Base-by-base conservation (phyloP, 306 rosid species). In the Fragaria iinumae region DNA sequence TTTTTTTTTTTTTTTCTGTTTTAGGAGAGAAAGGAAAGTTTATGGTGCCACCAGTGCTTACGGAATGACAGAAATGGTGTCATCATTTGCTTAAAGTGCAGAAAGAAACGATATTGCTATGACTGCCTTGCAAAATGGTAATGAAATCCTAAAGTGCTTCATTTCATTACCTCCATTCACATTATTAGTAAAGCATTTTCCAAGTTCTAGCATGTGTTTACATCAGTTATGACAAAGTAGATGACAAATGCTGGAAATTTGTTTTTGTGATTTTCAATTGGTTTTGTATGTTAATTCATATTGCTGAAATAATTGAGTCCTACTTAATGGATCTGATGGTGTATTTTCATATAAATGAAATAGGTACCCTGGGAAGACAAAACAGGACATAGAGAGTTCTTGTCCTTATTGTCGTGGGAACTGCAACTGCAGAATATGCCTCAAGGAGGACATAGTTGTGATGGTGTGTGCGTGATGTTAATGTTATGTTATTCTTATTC, bases 71-170 rank as follows among this genome's bases (percentile, higher is more conserved):
- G 81, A 80, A 84, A 77, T 36, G 82, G 72, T 34, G 76, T 84
- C 38, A 80, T 87, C 53, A 66, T 44, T 66, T 87, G 93, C 76
- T 53, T 83, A 55, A 76, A 82, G 55, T 90, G 91, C 90, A 86
- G 52, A 81, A 80, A 70, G 85, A 90, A 82, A 77, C 75, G 83
- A 67, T 90, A 90, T 81, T 90, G 93, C 85, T 77, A 80, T 43
- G 85, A 57, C n/a, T 89, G 91, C 87, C 80, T 89, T 77, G 72
- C 83, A 75, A 89, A 86, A 72, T 89, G 93, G 93, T 89, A 86
- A 76, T 69, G 76, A 41, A 69, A 72, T 59, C 69, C 47, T 11
- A 41, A 45, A 67, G 65, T 11, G 39, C 32, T 66, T 66, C 7
- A 36, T 18, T 7, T 65, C 8, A 34, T 20, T 65, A 8, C n/a